These are phyloP conservation scores for Candida maesae DNA, from an alignment of 805 yeast species.

Conservation along the genomic window DNA sequence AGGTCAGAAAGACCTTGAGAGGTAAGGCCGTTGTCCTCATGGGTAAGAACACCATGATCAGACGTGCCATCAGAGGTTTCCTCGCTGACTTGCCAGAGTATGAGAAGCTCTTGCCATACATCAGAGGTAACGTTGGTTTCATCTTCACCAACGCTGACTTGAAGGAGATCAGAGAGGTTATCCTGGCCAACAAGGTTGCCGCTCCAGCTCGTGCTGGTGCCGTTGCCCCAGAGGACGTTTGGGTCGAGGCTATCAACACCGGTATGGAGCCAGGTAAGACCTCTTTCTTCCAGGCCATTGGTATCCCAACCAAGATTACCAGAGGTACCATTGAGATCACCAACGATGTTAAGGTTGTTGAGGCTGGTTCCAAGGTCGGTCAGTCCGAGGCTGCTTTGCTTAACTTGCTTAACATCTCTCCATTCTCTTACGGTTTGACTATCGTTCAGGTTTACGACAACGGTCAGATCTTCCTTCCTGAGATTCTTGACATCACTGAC, in stretches of 20 bases:
- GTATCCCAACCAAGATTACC: slow-evolving; percentile 99
- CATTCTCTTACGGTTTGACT: slow-evolving; percentile 98
- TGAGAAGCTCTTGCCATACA: slow-evolving; percentile 91
- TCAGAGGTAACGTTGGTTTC: slow-evolving; percentile 99
- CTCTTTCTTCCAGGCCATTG: slow-evolving; percentile 99
- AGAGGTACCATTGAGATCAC: slow-evolving; percentile 99
- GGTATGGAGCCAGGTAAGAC: slow-evolving; percentile 99
- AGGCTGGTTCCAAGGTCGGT: slow-evolving; percentile 86
- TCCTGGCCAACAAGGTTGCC: slow-evolving; percentile 92
- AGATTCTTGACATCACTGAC: slow-evolving; percentile 97
- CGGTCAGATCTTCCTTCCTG: slow-evolving; percentile 96
- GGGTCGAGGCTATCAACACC: slow-evolving; percentile 99
- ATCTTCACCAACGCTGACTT: slow-evolving; percentile 97
- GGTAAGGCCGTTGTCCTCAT: slow-evolving; percentile 91
- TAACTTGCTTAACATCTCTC: slow-evolving; percentile 99
- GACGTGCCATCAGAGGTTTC: slow-evolving; percentile 99
- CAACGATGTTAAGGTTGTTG: slow-evolving; percentile 93
- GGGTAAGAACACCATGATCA: slow-evolving; percentile 99
- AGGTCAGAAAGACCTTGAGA: slow-evolving; percentile 96
- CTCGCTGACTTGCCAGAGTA: slow-evolving; percentile 89
- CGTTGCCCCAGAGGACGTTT: slow-evolving; percentile 95
- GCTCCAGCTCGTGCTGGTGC: slow-evolving; percentile 99
- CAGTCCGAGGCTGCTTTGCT: slow-evolving; percentile 98
- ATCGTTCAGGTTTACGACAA: slow-evolving; percentile 97
- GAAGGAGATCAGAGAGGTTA: slow-evolving; percentile 84